phyloP scores from a whole-genome alignment of 2,329 filamentous ascomycete genomes.

The Cytospora chrysosperma region DNA sequence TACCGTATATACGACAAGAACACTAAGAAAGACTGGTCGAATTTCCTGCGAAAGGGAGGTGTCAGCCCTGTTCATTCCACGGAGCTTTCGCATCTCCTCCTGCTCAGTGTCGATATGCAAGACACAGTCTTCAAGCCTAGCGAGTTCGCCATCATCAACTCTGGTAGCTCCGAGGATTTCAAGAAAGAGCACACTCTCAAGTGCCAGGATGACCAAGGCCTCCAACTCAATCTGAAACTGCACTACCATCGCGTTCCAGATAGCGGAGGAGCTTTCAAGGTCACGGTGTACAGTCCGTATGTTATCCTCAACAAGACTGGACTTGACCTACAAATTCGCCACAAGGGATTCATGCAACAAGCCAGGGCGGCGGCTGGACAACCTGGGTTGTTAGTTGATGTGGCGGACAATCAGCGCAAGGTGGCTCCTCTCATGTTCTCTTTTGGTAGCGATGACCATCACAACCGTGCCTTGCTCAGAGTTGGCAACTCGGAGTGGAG shows the following conservation, averaged over 20 bases:
- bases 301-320: slow-evolving; percentile 95
- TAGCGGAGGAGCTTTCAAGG: slow-evolving; percentile 92
- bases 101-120: slow-evolving; percentile 94
- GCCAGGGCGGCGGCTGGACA: slow-evolving; percentile 83
- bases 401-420: slow-evolving; percentile 58
- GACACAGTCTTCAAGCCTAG: slow-evolving; percentile 93
- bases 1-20: slow-evolving; percentile 99
- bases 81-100: slow-evolving; percentile 86
- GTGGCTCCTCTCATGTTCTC: slow-evolving; percentile 95
- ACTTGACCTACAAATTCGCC: slow-evolving; percentile 80
- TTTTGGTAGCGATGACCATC: slow-evolving; percentile 81
- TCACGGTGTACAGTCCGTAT: slow-evolving; percentile 93
- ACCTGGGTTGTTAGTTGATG: slow-evolving; percentile 46
- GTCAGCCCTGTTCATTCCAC: slow-evolving; percentile 97
- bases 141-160: slow-evolving; percentile 96
- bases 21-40: slow-evolving; percentile 98
- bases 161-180: slow-evolving; percentile 84
- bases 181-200: slow-evolving; percentile 74
- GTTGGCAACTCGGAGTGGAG: slow-evolving; percentile 93
- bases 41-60: slow-evolving; percentile 93
- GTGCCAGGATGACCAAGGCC: slow-evolving; percentile 80
- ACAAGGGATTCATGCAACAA: slow-evolving; percentile 83
- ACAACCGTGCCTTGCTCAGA: slow-evolving; percentile 85
- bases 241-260: slow-evolving; percentile 91
- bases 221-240: slow-evolving; percentile 76